A percentile compares a stretch with the other conserved stretches of the same genome.
Conservation (phyloP, 352 stramenopile genomes). For the Hyaloperonospora arabidopsidis region DNA sequence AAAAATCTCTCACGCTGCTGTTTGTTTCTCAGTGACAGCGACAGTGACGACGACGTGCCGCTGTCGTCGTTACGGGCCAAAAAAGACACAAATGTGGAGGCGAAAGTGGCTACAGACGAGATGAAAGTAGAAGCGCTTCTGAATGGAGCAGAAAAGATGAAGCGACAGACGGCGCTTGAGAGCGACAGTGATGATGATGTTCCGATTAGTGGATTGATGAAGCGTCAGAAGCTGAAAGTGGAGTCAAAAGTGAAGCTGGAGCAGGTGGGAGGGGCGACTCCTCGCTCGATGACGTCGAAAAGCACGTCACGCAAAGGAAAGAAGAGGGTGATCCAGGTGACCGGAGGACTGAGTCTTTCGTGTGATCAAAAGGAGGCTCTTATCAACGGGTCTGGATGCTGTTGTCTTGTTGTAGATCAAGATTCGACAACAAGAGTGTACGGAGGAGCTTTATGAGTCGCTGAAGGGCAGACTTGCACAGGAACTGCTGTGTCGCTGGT, state of each 20-base stretch:
- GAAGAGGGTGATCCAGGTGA: slow-evolving; percentile 61
- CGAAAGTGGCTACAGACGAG: slow-evolving; percentile 20
- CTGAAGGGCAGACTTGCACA: slow-evolving; percentile 70
- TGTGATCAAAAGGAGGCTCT: neutral
- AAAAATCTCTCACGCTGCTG: slow-evolving; percentile 24
- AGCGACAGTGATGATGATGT: slow-evolving; percentile 72
- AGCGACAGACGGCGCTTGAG: slow-evolving; percentile 25
- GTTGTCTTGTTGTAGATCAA: slow-evolving; percentile 40
- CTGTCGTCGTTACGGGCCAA: slow-evolving; percentile 50
- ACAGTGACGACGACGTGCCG: slow-evolving; percentile 76
- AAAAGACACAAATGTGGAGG: slow-evolving; percentile 13
- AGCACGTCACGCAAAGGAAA: slow-evolving; percentile 34
- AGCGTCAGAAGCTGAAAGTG: slow-evolving; percentile 56
- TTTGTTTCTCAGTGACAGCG: slow-evolving; percentile 39
- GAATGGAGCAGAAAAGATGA: slow-evolving; percentile 10
- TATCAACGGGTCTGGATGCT: slow-evolving; percentile 1
- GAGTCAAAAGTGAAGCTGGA: slow-evolving; percentile 30
- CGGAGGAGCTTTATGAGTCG: slow-evolving; percentile 72
- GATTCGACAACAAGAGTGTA: slow-evolving; percentile 80
- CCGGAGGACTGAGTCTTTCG: neutral
- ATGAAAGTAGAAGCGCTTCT: slow-evolving; percentile 21
- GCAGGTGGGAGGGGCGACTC: slow-evolving; percentile 5
- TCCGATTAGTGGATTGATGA: slow-evolving; percentile 53
- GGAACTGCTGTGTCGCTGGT: slow-evolving; percentile 80
- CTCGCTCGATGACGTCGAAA: slow-evolving; percentile 9